Base-by-base conservation (phyloP, 1,139 yeast species). In the Sugiyamaella xylanicola region DNA sequence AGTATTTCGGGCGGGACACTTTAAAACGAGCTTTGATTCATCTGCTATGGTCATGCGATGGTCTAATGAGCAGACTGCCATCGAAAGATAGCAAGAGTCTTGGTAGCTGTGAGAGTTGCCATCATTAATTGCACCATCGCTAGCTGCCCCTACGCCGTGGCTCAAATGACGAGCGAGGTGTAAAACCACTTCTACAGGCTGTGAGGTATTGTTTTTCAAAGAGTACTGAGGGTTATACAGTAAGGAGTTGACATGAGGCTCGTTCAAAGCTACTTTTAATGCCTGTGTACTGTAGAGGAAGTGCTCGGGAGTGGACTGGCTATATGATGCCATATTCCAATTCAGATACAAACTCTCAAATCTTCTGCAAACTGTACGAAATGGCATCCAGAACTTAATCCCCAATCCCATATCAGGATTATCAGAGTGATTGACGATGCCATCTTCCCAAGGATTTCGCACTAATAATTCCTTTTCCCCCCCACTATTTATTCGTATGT, bases 271-370 rank as follows among this genome's bases (percentile, higher is more conserved):
- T 3, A 36, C 51, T 16, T 40, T 48, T 50, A 61, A 55, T 5
- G 61, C 58, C 3, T 54, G 53, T 3, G 48, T 25, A 16, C 60
- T 55, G 66, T 68, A 66, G 1, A 66, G 44, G 62, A 83, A 81
- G 40, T 74, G 76, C 0, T 69, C 58, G 1, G 64, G 61, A n/a
- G 63, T 55, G 2, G 67, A 64, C 52, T 63, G 63, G 16, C 65
- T 60, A 61, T 78, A 80, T 29, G 71, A 60, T 1, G 57, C 44
- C 0, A 83, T 79, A 59, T 83, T 76, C 95, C 95, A 87, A 65
- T 85, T 87, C 45, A 88, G 61, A 65, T 88, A 90, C 2, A 87
- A 59, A 44, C 78, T 82, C 17, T 75, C 74, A 66, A 87, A 85
- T 44, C 77, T 72, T n/a, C 74, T 70, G 50, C 78, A 70, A n/a